Percentiles rank a stretch among this genome's conserved stretches.
Evolutionary conservation across 305 asterid genomes (phyloP).

Genomic region (Solanum hybrid): DNA sequence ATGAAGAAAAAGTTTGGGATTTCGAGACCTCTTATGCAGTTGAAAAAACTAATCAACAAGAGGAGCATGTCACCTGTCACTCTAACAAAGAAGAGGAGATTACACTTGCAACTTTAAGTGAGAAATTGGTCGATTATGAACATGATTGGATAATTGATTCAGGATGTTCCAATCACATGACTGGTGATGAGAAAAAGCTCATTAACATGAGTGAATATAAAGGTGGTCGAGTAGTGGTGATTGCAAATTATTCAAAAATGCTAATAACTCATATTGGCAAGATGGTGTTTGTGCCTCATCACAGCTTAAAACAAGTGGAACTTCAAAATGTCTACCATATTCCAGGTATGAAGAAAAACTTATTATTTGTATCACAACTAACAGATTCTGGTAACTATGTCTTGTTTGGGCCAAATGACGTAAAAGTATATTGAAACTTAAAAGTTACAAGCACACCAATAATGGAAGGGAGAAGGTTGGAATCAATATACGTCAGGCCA

Average conservation of each 20-base stretch:
- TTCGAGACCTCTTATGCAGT: neutral
- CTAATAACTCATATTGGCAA: neutral
- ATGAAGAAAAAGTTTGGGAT: neutral
- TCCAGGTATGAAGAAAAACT: neutral
- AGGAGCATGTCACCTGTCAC: neutral
- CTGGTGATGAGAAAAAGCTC: neutral
- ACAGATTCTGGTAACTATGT: neutral
- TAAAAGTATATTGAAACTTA: neutral
- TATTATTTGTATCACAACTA: neutral
- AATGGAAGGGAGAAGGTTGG: neutral
- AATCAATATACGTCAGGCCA: neutral
- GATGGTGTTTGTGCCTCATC: neutral
- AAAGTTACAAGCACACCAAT: neutral
- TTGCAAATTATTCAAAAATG: neutral
- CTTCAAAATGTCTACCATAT: neutral
- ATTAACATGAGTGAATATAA: neutral
- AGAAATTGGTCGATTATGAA: neutral
- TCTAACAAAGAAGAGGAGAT: neutral
- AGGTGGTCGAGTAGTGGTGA: neutral
- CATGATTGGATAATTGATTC: neutral
- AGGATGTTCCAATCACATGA: neutral
- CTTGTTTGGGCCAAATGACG: neutral
- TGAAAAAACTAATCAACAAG: neutral
- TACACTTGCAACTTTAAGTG: neutral
- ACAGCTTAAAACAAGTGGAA: neutral